Evolutionary conservation across 139 green algal species (phyloP).

Genomic region (Auxenochlorella pyrenoidosa): DNA sequence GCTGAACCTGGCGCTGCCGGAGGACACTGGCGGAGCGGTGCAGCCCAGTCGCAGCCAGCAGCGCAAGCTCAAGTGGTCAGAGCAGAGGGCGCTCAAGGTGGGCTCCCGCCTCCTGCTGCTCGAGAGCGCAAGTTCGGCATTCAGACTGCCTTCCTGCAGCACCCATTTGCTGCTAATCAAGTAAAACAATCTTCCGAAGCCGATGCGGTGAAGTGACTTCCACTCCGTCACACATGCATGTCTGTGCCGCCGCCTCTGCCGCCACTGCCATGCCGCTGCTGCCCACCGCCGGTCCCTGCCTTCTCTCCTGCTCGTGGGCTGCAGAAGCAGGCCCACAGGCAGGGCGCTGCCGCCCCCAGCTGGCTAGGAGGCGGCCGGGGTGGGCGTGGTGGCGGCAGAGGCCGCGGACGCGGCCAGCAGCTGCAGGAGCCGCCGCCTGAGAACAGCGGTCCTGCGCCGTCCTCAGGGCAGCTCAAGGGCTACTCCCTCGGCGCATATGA

Average conservation of each 20-base stretch:
- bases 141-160: background rate
- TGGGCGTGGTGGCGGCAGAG: background rate
- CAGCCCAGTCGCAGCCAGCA: background rate
- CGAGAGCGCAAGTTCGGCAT: background rate
- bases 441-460: too few species aligned
- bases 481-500: conserved; percentile 16
- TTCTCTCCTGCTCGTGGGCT: background rate
- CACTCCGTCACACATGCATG: background rate
- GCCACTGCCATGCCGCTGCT: background rate
- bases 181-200: too few species aligned
- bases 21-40: background rate
- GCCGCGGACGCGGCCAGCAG: background rate
- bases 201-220: too few species aligned
- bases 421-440: background rate
- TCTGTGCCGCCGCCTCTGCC: background rate
- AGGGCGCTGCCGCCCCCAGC: background rate
- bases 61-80: conserved; percentile 1
- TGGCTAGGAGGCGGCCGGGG: background rate
- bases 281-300: background rate
- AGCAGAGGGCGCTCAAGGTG: conserved; percentile 18
- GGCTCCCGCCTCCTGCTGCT: background rate
- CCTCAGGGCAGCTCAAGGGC: conserved; percentile 28
- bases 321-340: conserved; percentile 3
- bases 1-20: conserved; percentile 13
- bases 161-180: too few species aligned